A percentile compares a stretch with the other conserved stretches of the same genome.
These are phyloP conservation scores for Saccharomyces paradoxus DNA, from an alignment of 805 yeast genomes.

Conservation along the genomic window DNA sequence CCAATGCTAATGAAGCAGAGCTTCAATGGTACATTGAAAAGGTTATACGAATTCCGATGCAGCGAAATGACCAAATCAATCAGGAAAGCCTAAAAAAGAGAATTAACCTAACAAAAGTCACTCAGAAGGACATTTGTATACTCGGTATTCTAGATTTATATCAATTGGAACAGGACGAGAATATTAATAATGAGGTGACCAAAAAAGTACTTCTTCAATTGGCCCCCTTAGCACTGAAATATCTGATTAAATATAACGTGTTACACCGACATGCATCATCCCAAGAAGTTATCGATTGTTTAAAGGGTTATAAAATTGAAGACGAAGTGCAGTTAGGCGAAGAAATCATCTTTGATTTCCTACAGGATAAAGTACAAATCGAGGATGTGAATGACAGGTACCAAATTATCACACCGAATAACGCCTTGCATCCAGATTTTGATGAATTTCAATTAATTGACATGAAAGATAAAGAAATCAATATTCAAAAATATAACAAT, in stretches of 20 bases:
- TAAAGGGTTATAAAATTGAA: background rate
- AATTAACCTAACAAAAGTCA: background rate
- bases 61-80: background rate
- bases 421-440: background rate
- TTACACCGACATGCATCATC: background rate
- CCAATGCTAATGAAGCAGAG: background rate
- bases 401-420: background rate
- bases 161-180: background rate
- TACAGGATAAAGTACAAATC: background rate
- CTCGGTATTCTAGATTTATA: background rate
- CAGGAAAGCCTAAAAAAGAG: background rate
- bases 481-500: background rate
- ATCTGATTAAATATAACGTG: background rate
- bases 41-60: background rate
- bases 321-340: background rate
- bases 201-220: background rate
- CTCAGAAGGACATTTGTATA: background rate
- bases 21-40: background rate
- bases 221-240: background rate
- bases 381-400: background rate
- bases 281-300: background rate
- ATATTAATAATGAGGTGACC: background rate
- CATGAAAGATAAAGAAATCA: constrained; percentile 2
- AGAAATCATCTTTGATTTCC: background rate
- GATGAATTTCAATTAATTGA: background rate